Evolutionary conservation across 1,284 basidiomycete species (phyloP), one percentile per base, ranked within the genome.

Genomic region (Peniophora sp.): DNA sequence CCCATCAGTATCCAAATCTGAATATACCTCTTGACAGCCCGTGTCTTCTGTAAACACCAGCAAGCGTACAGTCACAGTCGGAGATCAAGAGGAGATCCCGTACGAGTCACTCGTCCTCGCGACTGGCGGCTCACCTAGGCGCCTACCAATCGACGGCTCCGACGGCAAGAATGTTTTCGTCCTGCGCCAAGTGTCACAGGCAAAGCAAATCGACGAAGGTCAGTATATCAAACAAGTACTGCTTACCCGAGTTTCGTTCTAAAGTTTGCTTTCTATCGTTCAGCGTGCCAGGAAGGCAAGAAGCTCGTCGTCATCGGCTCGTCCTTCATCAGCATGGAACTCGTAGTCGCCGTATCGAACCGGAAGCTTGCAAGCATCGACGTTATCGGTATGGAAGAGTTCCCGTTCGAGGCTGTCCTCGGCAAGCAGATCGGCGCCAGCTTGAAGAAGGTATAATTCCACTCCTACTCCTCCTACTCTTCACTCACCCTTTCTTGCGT

Each of bases 291-390:
- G 62, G 81, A 86, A 61, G 88, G 88, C 24, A 87, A 90, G 61
- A 78, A 82, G 50, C 68, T 91, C 46, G 90, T 94, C 32, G 79
- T 97, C 32, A 88, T 97, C 56, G 94, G 94, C 1, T 89, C 85
- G 32, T 91, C 88, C 17, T 97, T 97, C 70, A 98, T 98, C 61
- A 86, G 89, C 50, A 92, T 97, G 88, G 94, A 98, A 66, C 73
- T 92, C 10, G 91, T 92, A 3, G 78, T 76, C 14, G 89, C 91
- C 0, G 70, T 92, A 0, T 64, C 81, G 3, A 86, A 85, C 62
- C 84, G 85, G 52, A 88, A 85, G 67, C 79, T 89, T 16, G 83
- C 81, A 32, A 83, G 83, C 24, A 82, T 91, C 50, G 80, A 90
- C 54, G 85, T 96, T 49, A 80, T 97, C 50, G 92, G 93, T 0